Conservation (phyloP, 2,329 filamentous ascomycete species). For the Pseudogymnoascus sp. region DNA sequence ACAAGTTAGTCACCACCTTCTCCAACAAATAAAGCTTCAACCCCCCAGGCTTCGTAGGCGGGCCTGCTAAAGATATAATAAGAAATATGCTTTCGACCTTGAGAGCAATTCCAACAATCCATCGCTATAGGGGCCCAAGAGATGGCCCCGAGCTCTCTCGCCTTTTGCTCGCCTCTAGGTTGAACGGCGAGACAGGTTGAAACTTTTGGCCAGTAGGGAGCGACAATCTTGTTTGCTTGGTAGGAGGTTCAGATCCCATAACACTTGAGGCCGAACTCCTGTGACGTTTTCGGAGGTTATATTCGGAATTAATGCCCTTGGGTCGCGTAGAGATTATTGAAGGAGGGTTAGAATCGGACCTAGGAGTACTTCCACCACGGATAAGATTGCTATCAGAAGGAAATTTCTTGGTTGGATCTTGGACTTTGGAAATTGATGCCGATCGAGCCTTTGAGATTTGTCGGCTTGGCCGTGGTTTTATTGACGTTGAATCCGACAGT, state of each 20-base stretch:
- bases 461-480: conserved; percentile 17
- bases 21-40: background rate
- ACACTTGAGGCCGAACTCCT: background rate
- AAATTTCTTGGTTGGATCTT: background rate
- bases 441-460: conserved; percentile 8
- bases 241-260: background rate
- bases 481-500: conserved; percentile 12
- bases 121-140: too few relatives aligned
- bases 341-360: background rate
- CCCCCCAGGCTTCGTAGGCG: background rate
- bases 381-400: too few relatives aligned
- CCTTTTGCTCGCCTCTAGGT: background rate
- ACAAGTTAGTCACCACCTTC: background rate
- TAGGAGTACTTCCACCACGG: background rate
- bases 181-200: background rate
- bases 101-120: background rate
- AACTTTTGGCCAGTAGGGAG: background rate
- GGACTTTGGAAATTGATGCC: background rate
- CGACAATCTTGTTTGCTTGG: background rate
- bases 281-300: background rate
- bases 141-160: background rate
- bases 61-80: background rate
- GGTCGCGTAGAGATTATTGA: too few relatives aligned
- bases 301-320: background rate
- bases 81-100: background rate